Evolutionary conservation across 345 rosid genomes (phyloP).

Genomic region (Aethionema arabicum): DNA sequence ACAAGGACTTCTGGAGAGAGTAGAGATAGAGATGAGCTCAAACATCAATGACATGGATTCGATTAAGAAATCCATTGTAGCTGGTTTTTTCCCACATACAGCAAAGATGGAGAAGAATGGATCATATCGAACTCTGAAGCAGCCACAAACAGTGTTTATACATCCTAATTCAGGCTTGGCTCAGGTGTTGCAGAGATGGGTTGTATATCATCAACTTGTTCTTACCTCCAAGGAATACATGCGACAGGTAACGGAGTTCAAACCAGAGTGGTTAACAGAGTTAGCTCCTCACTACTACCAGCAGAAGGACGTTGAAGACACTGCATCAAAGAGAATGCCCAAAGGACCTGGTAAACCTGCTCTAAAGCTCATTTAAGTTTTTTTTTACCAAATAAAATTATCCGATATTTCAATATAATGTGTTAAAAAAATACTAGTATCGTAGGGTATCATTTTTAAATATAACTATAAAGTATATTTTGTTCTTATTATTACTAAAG

Average conservation of each 20-base stretch:
- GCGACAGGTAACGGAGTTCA: constrained; percentile 94
- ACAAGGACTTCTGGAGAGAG: constrained; percentile 95
- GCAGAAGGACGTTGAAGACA: constrained; percentile 92
- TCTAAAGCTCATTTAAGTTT: no score
- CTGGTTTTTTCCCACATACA: constrained; percentile 89
- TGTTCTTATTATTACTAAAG: no score
- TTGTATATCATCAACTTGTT: constrained; percentile 83
- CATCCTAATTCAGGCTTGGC: constrained; percentile 96
- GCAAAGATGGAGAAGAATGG: constrained; percentile 91
- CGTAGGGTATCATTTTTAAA: no score
- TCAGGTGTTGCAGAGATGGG: constrained; percentile 93
- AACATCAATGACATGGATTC: constrained; percentile 63
- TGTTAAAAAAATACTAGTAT: no score
- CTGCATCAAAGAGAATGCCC: constrained; percentile 79
- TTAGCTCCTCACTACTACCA: constrained; percentile 96
- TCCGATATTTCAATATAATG: no score
- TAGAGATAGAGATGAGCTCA: constrained; percentile 80
- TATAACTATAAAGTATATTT: no score
- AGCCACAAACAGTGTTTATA: constrained; percentile 86
- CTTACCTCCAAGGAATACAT: constrained; percentile 91
- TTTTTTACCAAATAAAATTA: no score
- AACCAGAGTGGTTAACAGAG: constrained; percentile 98
- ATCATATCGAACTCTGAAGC: constrained; percentile 83
- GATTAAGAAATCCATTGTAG: constrained; percentile 76
- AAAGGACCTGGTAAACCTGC: constrained; percentile 49